Base-by-base conservation (phyloP, 2,329 filamentous ascomycete species). In the Pleurostoma richardsiae region DNA sequence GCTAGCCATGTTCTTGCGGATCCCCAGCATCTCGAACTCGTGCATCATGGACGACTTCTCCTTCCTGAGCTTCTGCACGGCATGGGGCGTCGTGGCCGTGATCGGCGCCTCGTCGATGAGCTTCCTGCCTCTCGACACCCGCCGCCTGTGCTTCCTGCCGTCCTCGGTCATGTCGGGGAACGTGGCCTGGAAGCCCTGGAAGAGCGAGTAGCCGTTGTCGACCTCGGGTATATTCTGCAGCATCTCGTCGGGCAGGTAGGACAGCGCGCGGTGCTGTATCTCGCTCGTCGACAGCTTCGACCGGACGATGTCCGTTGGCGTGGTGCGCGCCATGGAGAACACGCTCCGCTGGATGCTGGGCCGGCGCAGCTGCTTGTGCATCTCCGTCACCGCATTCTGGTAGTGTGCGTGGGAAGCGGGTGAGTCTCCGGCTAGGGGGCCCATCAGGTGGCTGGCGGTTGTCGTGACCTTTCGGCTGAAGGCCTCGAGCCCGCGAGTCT, bases 1-100 rank as follows among this genome's bases (percentile, higher is more conserved):
- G 59, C 90, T 94, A 56, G 91, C 92, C 92, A 99, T 96, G 61
- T 94, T 96, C 68, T 99, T 99, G 49, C 94, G 82, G 52, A 97
- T 83, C 4, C 86, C 80, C 71, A 97, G 83, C 81, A 96, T 88
- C 61, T 97, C 90, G 56, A 99, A 74, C 55, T 89, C 82, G 65
- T 95, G 90, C 70, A 86, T 85, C 70, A 96, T 77, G 45, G 80
- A 74, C 40, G 86, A 80, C 64, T 88, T 88, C 56, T 95, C 90
- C 62, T 85, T 88, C 65, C 87, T 89, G 54, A 97, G 68, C 55
- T 84, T 85, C 41, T 77, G 76, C 59, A 96, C 72, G 29, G 83
- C 78, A 33, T 88, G 82, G 19, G 86, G 82, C 27, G 76, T 78
- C 45, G 79, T 79, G 39, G 73, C 61, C 7, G 62, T 57, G 4